Evolutionary conservation across 495 filamentous ascomycete species (phyloP), one percentile per base, ranked within the genome.

Genomic region (Aspergillus coremiiformis): DNA sequence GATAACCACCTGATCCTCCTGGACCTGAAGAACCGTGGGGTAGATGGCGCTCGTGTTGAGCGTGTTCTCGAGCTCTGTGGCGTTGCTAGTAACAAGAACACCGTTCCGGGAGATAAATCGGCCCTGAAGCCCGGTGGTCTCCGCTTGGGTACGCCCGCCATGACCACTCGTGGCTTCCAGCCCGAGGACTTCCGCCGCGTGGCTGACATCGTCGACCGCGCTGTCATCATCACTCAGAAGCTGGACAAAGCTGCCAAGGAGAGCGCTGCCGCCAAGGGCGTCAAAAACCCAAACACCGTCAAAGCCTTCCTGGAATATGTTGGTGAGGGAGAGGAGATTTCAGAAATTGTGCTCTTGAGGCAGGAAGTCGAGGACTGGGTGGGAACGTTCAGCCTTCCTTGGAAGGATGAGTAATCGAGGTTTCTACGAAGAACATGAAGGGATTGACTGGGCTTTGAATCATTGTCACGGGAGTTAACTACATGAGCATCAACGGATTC

Each of bases 1-100:
- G 93, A 97, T 66, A 98, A 97, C 77, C 93, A 98, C 68, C 80
- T 98, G 17, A 86, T 98, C 0, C 81, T 98, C 3, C 78, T 92
- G n/a, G 94, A 98, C 69, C 80, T 98, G 45, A 96, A 96, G 75
- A 89, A 87, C 52, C 86, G 86, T 55, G 81, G 81, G 17, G 82
- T 98, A 15, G 93, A 98, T 62, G 93, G 93, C 45, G 90, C 88
- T 14, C 84, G 93, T 14, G 93, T 98, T 5, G 93, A 98, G 78
- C 84, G 91, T 27, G 85, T 98, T 5, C 77, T 98, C 5, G 93
- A 98, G 66, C 82, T 96, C 8, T 90, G 93, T 46, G 90, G 92
- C 54, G 90, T 98, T 26, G 93, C 94, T 17, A 86, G 87, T 64
- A 98, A 98, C 77, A 98, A 98, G 78, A 98, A 98, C 72, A 97